A percentile compares a stretch with the other conserved stretches of the same genome.
Conservation (phyloP, 139 green algal genomes). For the Nannochloris sp. region DNA sequence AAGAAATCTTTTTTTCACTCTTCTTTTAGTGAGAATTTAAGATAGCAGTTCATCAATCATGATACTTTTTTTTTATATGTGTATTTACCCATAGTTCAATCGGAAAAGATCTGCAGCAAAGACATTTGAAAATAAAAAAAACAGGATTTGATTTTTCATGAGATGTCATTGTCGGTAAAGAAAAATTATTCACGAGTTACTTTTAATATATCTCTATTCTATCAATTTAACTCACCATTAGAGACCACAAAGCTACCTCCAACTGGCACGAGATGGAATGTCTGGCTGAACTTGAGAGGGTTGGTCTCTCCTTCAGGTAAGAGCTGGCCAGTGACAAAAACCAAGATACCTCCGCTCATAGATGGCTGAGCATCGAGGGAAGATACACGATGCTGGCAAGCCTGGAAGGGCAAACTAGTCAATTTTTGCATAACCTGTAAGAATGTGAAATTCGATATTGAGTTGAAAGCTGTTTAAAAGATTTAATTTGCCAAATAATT, state of each 20-base stretch:
- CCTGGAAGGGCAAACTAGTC: conserved; percentile 65
- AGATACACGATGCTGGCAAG: conserved; percentile 59
- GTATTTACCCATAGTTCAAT: conserved; percentile 63
- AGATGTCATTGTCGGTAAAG: neutral
- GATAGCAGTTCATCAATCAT: neutral
- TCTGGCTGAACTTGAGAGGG: conserved; percentile 85
- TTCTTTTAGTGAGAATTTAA: no score
- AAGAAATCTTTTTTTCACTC: neutral
- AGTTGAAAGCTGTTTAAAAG: neutral
- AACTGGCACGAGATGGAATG: conserved; percentile 79
- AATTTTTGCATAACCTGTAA: conserved; percentile 68
- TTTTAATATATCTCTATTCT: neutral
- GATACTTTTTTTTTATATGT: neutral
- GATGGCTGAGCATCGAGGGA: conserved; percentile 81
- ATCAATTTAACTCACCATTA: conserved; percentile 60
- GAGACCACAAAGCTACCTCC: conserved; percentile 68
- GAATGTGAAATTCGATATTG: no score
- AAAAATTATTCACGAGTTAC: neutral
- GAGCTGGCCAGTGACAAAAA: conserved; percentile 83
- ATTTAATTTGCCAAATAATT: neutral
- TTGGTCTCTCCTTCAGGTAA: conserved; percentile 73
- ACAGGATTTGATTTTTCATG: neutral
- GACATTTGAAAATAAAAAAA: neutral
- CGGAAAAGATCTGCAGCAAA: conserved; percentile 64
- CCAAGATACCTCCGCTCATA: conserved; percentile 65